Evolutionary conservation across 768 basidiomycete genomes (phyloP).

Genomic region (Ramaria sp.): DNA sequence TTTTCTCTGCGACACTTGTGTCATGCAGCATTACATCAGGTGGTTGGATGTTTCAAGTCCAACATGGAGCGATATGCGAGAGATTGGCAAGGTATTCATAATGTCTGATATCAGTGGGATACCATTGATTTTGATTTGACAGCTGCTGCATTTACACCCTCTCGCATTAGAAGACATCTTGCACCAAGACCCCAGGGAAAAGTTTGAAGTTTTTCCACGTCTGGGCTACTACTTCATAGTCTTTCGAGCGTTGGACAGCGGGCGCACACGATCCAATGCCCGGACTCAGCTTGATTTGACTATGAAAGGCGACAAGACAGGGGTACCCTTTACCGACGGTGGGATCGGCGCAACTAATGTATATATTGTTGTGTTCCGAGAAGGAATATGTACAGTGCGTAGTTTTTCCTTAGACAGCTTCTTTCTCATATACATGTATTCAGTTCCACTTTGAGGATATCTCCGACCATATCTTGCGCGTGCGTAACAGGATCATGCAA

Average conservation of each 20-base stretch:
- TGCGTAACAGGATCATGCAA: slow-evolving; percentile 57
- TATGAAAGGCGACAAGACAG: slow-evolving; percentile 1
- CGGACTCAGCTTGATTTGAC: background rate
- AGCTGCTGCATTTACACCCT: slow-evolving; percentile 85
- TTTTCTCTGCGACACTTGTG: slow-evolving; percentile 13
- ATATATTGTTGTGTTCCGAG: slow-evolving; percentile 83
- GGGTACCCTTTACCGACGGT: slow-evolving; percentile 28
- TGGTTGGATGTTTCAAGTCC: slow-evolving; percentile 87
- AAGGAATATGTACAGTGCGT: slow-evolving; percentile 72
- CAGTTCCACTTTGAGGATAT: slow-evolving; percentile 90
- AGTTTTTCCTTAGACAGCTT: background rate
- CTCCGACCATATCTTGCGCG: slow-evolving; percentile 73
- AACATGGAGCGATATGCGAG: slow-evolving; percentile 77
- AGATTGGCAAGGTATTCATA: slow-evolving; percentile 62
- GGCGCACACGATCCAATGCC: slow-evolving; percentile 23
- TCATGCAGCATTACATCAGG: slow-evolving; percentile 31
- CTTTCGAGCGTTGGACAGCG: slow-evolving; percentile 69
- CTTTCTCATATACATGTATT: background rate
- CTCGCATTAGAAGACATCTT: slow-evolving; percentile 89
- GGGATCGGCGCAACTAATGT: slow-evolving; percentile 67
- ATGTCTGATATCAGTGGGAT: background rate
- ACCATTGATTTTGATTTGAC: slow-evolving; percentile 4
- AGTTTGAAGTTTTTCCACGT: slow-evolving; percentile 75
- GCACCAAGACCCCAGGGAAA: slow-evolving; percentile 85
- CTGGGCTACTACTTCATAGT: slow-evolving; percentile 90